Conservation (phyloP, 352 stramenopile genomes). For the Phytophthora chlamydospora region DNA sequence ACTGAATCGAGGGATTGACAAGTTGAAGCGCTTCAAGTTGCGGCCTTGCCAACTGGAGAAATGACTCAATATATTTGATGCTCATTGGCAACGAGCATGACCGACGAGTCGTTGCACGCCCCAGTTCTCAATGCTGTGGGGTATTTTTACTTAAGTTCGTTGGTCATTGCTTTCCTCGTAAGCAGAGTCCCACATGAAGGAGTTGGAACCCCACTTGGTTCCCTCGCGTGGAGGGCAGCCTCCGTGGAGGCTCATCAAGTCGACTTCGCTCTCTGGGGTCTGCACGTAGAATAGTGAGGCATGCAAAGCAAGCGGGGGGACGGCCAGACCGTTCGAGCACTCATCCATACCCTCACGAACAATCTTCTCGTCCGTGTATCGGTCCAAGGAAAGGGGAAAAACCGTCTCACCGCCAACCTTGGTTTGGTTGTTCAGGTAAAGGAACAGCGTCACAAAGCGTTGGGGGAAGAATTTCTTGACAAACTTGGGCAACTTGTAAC, state of each 20-base stretch:
- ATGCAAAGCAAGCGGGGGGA: conserved; percentile 65
- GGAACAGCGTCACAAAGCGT: conserved; percentile 94
- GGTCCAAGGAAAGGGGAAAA: conserved; percentile 87
- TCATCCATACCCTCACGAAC: conserved; percentile 72
- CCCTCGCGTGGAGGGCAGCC: conserved; percentile 76
- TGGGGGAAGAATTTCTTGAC: conserved; percentile 87
- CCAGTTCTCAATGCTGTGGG: no score
- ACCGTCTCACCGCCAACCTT: conserved; percentile 95
- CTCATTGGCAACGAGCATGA: no score
- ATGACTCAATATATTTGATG: no score
- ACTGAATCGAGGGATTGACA: no score
- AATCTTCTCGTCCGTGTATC: conserved; percentile 64
- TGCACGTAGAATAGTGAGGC: conserved; percentile 81
- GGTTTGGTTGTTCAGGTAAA: conserved; percentile 95
- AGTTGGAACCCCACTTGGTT: conserved; percentile 78
- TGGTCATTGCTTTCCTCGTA: conserved; percentile 53
- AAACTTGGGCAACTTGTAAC: conserved; percentile 64
- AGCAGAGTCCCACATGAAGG: conserved; percentile 83
- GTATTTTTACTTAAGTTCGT: conserved; percentile 68
- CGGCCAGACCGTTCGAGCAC: conserved; percentile 68
- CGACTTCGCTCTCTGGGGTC: conserved; percentile 65
- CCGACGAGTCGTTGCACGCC: no score
- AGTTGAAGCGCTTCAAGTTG: no score
- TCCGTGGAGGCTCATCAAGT: conserved; percentile 75
- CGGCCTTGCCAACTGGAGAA: no score